Conservation (phyloP, 129 eudicot species). For the Escallonia herrerae region DNA sequence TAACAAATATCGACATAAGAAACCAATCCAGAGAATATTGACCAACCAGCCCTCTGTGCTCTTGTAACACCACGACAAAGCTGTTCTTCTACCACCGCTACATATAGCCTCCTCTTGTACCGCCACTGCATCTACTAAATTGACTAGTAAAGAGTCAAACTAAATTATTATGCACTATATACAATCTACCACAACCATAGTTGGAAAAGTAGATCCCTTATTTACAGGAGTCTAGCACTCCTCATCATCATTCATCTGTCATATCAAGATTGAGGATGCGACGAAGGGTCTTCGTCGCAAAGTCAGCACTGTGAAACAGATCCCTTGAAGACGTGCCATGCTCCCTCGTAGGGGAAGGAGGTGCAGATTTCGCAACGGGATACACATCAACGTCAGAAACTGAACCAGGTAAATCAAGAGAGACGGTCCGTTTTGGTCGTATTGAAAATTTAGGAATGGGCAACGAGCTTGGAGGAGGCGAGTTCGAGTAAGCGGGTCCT, state of each 20-base stretch:
- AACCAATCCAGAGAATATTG: constrained; percentile 13
- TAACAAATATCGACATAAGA: background rate
- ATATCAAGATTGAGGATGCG: constrained; percentile 91
- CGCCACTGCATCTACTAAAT: constrained; percentile 12
- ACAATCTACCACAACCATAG: constrained; percentile 31
- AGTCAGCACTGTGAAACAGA: constrained; percentile 48
- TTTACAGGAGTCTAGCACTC: constrained; percentile 49
- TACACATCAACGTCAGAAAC: constrained; percentile 41
- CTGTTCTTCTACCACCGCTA: constrained; percentile 17
- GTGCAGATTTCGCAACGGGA: constrained; percentile 72
- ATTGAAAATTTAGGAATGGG: constrained; percentile 84
- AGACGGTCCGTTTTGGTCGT: constrained; percentile 61
- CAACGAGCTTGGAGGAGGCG: constrained; percentile 94
- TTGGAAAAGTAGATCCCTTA: constrained; percentile 32
- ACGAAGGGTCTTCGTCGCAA: constrained; percentile 80
- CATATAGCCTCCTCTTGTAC: constrained; percentile 28
- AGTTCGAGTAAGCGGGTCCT: constrained; percentile 92
- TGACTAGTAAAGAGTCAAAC: constrained; percentile 24
- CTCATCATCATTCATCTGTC: constrained; percentile 45
- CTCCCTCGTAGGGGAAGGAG: constrained; percentile 76
- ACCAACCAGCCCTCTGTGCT: constrained; percentile 21
- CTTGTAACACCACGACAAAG: background rate
- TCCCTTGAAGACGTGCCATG: constrained; percentile 23
- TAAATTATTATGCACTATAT: constrained; percentile 39
- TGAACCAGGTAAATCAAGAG: constrained; percentile 59